Percentiles rank a stretch among this genome's conserved stretches.
phyloP scores from a whole-genome alignment of 345 rosid genomes.

The Salix viminalis region DNA sequence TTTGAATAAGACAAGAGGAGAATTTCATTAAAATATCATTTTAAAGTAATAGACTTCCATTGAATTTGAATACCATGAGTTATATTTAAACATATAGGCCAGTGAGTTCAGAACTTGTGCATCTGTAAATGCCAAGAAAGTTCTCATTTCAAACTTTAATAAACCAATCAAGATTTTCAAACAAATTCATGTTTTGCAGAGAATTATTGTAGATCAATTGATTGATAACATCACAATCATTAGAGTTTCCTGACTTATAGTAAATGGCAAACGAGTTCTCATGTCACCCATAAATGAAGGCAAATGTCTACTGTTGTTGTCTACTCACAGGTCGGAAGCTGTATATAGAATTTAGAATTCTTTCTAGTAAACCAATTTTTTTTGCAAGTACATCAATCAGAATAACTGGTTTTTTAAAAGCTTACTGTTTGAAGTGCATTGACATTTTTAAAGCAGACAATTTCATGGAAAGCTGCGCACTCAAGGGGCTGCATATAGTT shows the following conservation, averaged over 20 bases:
- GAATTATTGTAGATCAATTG: no score
- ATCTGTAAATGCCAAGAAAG: no score
- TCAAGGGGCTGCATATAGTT: constrained; percentile 75
- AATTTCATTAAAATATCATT: neutral
- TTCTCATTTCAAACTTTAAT: no score
- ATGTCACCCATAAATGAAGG: no score
- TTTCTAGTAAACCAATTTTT: neutral
- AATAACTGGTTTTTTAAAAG: neutral
- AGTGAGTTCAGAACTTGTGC: no score
- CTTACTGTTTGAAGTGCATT: constrained; percentile 73
- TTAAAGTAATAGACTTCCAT: neutral
- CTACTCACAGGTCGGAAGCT: neutral
- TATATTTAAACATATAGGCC: neutral
- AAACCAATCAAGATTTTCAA: no score
- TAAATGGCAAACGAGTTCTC: no score
- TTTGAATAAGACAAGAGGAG: neutral
- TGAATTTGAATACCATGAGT: neutral
- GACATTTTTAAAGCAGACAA: constrained; percentile 71
- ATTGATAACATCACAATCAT: no score
- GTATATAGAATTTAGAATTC: neutral
- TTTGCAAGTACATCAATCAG: constrained; percentile 5
- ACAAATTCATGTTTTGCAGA: no score
- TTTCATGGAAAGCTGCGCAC: constrained; percentile 61
- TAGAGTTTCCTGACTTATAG: no score
- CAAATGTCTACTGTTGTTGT: no score